Evolutionary conservation across 2,329 filamentous ascomycete genomes (phyloP), one percentile per base, ranked within the genome.

Genomic region (Diaporthe aspalathi): DNA sequence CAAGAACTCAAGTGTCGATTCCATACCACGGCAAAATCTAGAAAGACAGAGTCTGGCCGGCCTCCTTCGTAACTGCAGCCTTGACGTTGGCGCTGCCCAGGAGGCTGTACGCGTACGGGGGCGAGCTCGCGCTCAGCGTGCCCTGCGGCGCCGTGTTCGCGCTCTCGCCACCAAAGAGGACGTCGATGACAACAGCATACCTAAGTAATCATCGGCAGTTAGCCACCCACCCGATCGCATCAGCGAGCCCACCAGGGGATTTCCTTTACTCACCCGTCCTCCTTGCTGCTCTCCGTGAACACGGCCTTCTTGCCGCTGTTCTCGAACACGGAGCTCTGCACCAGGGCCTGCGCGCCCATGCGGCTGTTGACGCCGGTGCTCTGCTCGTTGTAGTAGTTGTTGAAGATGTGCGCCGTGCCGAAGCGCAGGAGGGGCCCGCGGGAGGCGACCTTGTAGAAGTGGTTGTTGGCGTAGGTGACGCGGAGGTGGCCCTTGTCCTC

Each of bases 401-500:
- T 87, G 76, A 84, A 86, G 65, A 87, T 74, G 70, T 87, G 84
- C 67, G 84, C 83, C 68, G 83, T 81, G 2, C 84, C 85, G 74
- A 87, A 87, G 4, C 84, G 83, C 2, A 83, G 84, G 3, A 85
- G 83, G 1, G 84, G 84, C 0, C 84, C 84, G 9, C 84, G 81
- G 0, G 84, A 86, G 53, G 82, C 83, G 70, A 78, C 76, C 74
- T 84, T 83, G 29, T 77, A 75, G 84, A 83, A 86, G 77, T 84
- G 79, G 78, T 87, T 87, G 76, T 87, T 84, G 75, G 86, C 84
- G 73, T 86, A 86, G 1, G 83, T 85, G 68, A 87, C 75, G 76
- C 84, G 84, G 8, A 86, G 80, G 66, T 83, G 79, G n/a, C 83
- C 83, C 5, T 72, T 78, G 75, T 84, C 84, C 29, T 70, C 62